Base-by-base conservation (phyloP, 768 basidiomycete genomes). In the Tylopilus subfusipes region DNA sequence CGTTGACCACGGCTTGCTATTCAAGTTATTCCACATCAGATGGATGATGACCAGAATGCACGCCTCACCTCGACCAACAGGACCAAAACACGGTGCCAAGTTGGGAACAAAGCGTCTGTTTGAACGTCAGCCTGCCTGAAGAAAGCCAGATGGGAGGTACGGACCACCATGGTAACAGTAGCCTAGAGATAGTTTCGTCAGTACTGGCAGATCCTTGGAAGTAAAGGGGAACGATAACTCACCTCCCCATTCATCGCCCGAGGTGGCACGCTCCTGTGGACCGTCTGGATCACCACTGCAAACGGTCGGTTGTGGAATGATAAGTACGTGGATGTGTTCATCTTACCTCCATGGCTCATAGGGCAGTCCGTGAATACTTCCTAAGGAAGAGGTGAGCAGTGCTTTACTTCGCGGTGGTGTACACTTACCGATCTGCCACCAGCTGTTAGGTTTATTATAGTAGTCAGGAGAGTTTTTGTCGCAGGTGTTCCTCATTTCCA, bases 221-320 rank as follows among this genome's bases (percentile, higher is more conserved):
- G 2, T 19, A 40, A 6, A 7, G 4, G 21, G 19, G 27, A 7
- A 38, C 10, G 6, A 24, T 12, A 4, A 14, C 12, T 53, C 40
- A 62, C 60, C 60, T 1, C 42, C 25, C 50, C 48, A 54, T 5
- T 19, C 7, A 18, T 36, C 5, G 5, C 5, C 4, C n/a, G n/a
- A n/a, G 30, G 31, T 13, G 2, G 52, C 55, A 5, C 58, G 34
- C 18, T 24, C 8, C 22, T 61, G 48, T 2, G 55, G 59, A 12
- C 59, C 58, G 0, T 48, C 16, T 31, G 62, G 58, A 49, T 63
- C 62, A 22, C 62, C 62, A 39, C 62, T 63, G n/a, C 21, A 27
- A 31, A 30, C 19, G 2, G 9, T 50, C 11, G n/a, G 33, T 56
- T 31, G 9, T 24, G 12, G 3, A 18, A 12, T 21, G 16, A 1